These are phyloP conservation scores for Lachnellula hyalina DNA, from an alignment of 2,329 filamentous ascomycete genomes.

Conservation along the genomic window DNA sequence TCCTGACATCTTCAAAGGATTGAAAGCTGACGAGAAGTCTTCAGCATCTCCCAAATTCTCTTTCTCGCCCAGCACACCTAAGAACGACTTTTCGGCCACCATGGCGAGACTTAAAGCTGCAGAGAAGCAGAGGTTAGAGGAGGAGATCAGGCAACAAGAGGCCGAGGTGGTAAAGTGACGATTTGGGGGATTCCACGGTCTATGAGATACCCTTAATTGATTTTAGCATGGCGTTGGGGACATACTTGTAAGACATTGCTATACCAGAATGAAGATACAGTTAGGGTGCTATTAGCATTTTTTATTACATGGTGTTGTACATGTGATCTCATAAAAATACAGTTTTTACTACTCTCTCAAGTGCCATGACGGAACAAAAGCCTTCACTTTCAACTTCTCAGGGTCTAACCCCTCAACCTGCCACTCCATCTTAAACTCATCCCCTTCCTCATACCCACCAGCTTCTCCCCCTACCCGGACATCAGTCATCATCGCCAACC, in stretches of 20 bases:
- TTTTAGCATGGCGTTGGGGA: conserved; percentile 28
- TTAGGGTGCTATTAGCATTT: conserved; percentile 1
- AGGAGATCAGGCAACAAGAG: conserved; percentile 45
- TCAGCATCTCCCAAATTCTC: conserved; percentile 31
- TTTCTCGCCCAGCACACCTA: conserved; percentile 25
- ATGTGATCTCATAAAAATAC: not conserved
- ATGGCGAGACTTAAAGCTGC: conserved; percentile 53
- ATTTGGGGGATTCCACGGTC: conserved; percentile 12
- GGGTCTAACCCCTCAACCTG: conserved; percentile 34
- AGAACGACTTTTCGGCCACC: conserved; percentile 36
- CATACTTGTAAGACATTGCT: conserved; percentile 16
- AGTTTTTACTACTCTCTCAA: conserved; percentile 27
- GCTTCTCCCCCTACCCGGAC: conserved; percentile 62
- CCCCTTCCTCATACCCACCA: conserved; percentile 42
- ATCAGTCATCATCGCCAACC: conserved; percentile 57
- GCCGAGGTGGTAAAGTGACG: conserved; percentile 34
- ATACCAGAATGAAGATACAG: conserved; percentile 8
- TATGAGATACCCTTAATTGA: conserved; percentile 11
- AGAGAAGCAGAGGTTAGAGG: conserved; percentile 47
- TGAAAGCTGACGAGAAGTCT: conserved; percentile 38
- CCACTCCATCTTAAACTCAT: conserved; percentile 45
- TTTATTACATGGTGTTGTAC: conserved; percentile 1
- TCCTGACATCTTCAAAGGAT: conserved; percentile 31
- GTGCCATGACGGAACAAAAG: conserved; percentile 78
- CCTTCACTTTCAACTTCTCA: conserved; percentile 57